phyloP scores from a whole-genome alignment of 163 green algal species.

The Coccomyxa subellipsoidea region DNA sequence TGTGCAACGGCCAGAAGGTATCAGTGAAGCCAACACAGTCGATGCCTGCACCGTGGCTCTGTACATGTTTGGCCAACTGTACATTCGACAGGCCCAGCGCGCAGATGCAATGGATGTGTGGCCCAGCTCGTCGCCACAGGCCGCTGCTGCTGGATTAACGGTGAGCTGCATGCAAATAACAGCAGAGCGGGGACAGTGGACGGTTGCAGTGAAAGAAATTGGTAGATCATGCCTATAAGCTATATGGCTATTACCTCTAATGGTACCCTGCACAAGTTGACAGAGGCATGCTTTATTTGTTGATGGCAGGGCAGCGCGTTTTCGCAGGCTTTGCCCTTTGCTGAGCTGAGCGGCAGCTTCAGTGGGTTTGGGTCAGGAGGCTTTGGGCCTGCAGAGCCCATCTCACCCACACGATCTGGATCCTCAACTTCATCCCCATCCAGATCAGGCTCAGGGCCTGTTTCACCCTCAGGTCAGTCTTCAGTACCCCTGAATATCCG shows the following conservation, averaged over 20 bases:
- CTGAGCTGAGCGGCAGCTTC: neutral
- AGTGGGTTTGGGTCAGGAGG: neutral
- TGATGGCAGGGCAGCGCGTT: neutral
- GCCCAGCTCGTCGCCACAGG: slow-evolving; percentile 28
- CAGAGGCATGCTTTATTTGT: too few species aligned
- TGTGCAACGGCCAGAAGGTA: neutral
- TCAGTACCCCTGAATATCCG: too few species aligned
- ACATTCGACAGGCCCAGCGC: slow-evolving; percentile 54
- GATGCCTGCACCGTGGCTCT: slow-evolving; percentile 62
- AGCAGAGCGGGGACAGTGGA: too few species aligned
- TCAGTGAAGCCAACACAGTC: slow-evolving; percentile 24
- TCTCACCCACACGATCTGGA: neutral
- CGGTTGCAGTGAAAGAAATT: too few species aligned
- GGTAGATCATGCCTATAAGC: too few species aligned
- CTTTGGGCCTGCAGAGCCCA: neutral
- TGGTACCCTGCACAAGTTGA: too few species aligned
- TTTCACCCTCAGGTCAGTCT: neutral
- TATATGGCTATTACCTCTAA: too few species aligned
- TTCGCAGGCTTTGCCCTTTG: neutral
- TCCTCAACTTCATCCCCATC: slow-evolving; percentile 1
- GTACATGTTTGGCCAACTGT: slow-evolving; percentile 72
- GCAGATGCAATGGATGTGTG: slow-evolving; percentile 71
- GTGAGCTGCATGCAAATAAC: neutral
- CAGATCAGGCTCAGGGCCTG: neutral
- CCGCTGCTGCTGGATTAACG: slow-evolving; percentile 8